These are phyloP conservation scores for Globisporangium radiosum DNA, from an alignment of 352 stramenopile genomes.

Conservation along the genomic window DNA sequence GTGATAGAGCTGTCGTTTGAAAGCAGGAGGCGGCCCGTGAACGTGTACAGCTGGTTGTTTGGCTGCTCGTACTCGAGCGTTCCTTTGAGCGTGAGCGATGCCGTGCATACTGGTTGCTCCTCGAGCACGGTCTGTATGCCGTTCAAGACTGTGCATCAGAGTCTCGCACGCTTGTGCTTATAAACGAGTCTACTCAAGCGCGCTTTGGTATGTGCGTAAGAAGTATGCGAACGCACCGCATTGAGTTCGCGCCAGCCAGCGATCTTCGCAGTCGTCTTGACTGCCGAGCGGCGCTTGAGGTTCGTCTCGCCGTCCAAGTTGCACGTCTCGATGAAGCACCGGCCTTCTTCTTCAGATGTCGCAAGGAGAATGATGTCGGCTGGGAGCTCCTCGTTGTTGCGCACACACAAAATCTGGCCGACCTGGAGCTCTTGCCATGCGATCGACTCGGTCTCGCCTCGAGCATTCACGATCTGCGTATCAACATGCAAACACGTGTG, in stretches of 20 bases:
- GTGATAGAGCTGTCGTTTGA: neutral
- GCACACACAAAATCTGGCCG: conserved; percentile 51
- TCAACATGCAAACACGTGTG: too few species aligned
- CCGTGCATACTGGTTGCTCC: conserved; percentile 18
- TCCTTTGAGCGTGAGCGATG: conserved; percentile 25
- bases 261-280: conserved; percentile 45
- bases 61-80: conserved; percentile 54
- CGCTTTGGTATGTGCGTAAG: conserved; percentile 20
- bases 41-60: conserved; percentile 75
- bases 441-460: conserved; percentile 27
- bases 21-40: conserved; percentile 38
- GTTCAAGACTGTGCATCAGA: conserved; percentile 60
- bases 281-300: conserved; percentile 75
- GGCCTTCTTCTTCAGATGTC: conserved; percentile 65
- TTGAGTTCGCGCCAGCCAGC: conserved; percentile 58
- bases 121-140: conserved; percentile 18
- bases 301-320: conserved; percentile 94
- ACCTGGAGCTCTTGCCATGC: conserved; percentile 75
- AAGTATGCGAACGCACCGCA: conserved; percentile 4
- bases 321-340: conserved; percentile 90
- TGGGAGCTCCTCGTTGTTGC: conserved; percentile 49
- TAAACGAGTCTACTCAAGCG: too few species aligned
- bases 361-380: conserved; percentile 81
- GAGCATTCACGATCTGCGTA: neutral
- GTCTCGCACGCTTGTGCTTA: conserved; percentile 22